Evolutionary conservation across 306 rosid species (phyloP).

Genomic region (Sophora flavescens): DNA sequence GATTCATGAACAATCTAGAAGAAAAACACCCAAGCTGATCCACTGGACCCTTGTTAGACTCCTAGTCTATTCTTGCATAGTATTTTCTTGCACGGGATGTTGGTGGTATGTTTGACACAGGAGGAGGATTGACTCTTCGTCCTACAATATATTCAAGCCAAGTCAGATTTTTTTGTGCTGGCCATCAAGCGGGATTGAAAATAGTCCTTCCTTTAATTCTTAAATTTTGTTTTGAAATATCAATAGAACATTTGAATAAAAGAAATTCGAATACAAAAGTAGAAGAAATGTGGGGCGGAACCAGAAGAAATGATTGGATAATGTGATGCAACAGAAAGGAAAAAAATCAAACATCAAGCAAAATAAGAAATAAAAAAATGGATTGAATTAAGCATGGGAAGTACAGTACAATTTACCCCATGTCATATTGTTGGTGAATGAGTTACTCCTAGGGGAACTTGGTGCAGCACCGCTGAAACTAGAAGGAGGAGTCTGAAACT

Average conservation of each 20-base stretch:
- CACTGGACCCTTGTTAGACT: slow-evolving; percentile 20
- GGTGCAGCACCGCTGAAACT: slow-evolving; percentile 69
- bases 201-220: not conserved
- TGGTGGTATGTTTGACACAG: slow-evolving; percentile 82
- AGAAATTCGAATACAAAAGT: too few relatives aligned
- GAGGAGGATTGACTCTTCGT: slow-evolving; percentile 73
- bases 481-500: slow-evolving; percentile 76
- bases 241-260: too few relatives aligned
- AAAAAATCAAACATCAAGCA: not conserved
- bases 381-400: slow-evolving; percentile 31
- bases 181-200: not conserved
- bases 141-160: slow-evolving; percentile 62
- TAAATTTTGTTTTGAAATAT: too few relatives aligned
- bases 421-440: slow-evolving; percentile 69
- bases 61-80: slow-evolving; percentile 54
- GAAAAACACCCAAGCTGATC: slow-evolving; percentile 35
- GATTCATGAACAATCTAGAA: slow-evolving; percentile 43
- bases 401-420: slow-evolving; percentile 89
- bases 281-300: not conserved
- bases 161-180: slow-evolving; percentile 30
- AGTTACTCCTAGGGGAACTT: slow-evolving; percentile 78
- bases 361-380: not conserved
- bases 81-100: slow-evolving; percentile 62
- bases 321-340: not conserved
- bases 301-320: slow-evolving; percentile 14